Evolutionary conservation across 495 filamentous ascomycete species (phyloP), one percentile per base, ranked within the genome.

Genomic region (Neurospora discreta): DNA sequence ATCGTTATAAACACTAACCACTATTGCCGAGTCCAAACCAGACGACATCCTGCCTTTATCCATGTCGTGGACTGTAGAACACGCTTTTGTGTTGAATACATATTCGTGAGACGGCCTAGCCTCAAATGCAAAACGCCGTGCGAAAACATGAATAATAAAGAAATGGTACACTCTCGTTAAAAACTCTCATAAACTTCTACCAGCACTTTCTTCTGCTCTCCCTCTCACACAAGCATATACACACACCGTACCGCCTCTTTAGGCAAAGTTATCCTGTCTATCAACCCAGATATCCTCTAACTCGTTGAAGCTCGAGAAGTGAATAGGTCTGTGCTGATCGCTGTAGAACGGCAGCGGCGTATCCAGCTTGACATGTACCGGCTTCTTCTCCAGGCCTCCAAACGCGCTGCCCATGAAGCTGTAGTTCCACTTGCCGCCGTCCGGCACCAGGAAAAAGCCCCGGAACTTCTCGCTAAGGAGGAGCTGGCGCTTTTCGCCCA

Each of bases 401-500:
- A 98, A 99, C 18, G 88, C 88, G 72, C 90, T 92, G 44, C 95
- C 95, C 90, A 98, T 94, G 84, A 98, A 98, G 80, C 91, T 95
- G 81, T 97, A 99, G 81, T 99, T 99, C 96, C 96, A 99, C 33
- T 92, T 86, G 65, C 90, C 90, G 39, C 90, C 90, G 73, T 98
- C 96, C 16, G 96, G 96, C 18, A 97, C 93, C 73, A 99, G 82
- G 88, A 98, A 98, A 82, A 93, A 97, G 36, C 96, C 96, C 76
- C 91, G 88, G 75, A 97, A 95, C 80, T 91, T 92, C 80, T 98
- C 94, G 76, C 90, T 94, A 71, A 99, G 86, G 65, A 98, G 84
- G 65, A 99, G 81, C 83, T 98, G 95, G 72, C 94, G 93, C 84
- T 98, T 98, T 82, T 96, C 91, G 71, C 94, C 95, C 90, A 97